Percentiles rank a stretch among this genome's conserved stretches.
phyloP scores from a whole-genome alignment of 1,284 basidiomycete genomes.

The Trichosporon sp. region DNA sequence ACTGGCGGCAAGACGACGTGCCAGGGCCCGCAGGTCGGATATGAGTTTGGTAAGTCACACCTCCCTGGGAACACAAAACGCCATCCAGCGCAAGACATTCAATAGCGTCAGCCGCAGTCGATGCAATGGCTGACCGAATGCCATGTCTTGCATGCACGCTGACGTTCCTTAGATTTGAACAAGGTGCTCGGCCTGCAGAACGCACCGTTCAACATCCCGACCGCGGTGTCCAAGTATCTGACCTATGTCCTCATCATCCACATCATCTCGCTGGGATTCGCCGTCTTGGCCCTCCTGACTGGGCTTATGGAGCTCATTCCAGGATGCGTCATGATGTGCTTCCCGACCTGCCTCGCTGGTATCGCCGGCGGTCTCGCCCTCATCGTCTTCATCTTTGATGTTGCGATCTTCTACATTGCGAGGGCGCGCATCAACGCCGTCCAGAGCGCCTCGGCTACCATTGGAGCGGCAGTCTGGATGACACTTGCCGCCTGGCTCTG shows the following conservation, averaged over 20 bases:
- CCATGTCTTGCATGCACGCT: background rate
- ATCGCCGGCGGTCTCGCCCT: conserved; percentile 73
- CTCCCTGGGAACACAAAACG: background rate
- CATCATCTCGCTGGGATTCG: conserved; percentile 72
- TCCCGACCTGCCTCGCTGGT: conserved; percentile 75
- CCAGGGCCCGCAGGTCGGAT: conserved; percentile 75
- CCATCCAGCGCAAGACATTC: background rate
- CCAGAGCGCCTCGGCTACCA: conserved; percentile 67
- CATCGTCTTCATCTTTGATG: conserved; percentile 80
- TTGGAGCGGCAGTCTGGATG: conserved; percentile 81
- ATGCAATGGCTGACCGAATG: background rate
- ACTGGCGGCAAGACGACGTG: conserved; percentile 63
- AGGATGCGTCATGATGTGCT: conserved; percentile 80
- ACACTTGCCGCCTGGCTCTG: conserved; percentile 80
- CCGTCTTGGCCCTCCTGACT: conserved; percentile 72
- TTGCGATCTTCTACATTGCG: conserved; percentile 80
- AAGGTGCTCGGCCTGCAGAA: conserved; percentile 67
- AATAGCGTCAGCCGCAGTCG: conserved; percentile 9
- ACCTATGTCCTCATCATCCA: conserved; percentile 88
- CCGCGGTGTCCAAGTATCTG: conserved; percentile 72
- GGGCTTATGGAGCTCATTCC: conserved; percentile 81
- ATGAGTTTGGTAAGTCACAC: conserved; percentile 67
- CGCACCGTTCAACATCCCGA: conserved; percentile 66
- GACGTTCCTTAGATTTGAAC: conserved; percentile 68
- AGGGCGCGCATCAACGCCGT: conserved; percentile 74